Evolutionary conservation across 495 filamentous ascomycete species (phyloP).

Genomic region (Podospora tetraspora): DNA sequence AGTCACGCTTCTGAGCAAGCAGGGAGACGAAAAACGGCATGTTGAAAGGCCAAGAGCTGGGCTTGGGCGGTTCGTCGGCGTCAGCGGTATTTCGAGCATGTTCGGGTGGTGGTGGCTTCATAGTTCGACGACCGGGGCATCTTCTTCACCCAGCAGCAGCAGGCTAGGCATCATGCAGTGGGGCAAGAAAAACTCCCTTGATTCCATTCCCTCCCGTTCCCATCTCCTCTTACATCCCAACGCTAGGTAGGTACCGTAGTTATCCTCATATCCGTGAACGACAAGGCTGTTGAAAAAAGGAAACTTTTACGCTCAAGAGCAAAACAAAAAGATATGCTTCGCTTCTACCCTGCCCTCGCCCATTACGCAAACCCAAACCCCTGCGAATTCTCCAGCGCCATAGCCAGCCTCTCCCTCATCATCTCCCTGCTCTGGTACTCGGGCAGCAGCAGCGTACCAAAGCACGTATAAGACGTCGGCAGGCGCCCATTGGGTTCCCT

Average conservation of each 20-base stretch:
- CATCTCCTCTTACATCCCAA: not conserved
- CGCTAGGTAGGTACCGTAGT: not conserved
- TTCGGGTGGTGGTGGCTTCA: too few species aligned
- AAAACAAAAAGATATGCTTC: not conserved
- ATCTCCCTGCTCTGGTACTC: slow-evolving; percentile 68
- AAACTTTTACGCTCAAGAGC: not conserved
- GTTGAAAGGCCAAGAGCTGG: not conserved
- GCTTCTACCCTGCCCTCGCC: not conserved
- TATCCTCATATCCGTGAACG: not conserved
- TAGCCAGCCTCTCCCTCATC: slow-evolving; percentile 64
- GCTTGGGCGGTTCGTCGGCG: too few species aligned
- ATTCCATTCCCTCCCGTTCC: not conserved
- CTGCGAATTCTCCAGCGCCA: slow-evolving; percentile 82
- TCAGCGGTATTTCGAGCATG: not conserved
- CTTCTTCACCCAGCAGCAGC: not conserved
- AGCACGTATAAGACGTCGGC: slow-evolving; percentile 84
- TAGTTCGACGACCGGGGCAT: not conserved
- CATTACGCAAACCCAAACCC: slow-evolving; percentile 73
- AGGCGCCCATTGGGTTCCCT: slow-evolving; percentile 50
- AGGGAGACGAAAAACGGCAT: too few species aligned
- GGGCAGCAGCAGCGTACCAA: slow-evolving; percentile 76
- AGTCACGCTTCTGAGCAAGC: too few species aligned
- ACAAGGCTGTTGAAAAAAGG: not conserved
- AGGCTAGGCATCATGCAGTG: not conserved
- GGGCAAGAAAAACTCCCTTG: not conserved